Evolutionary conservation across 345 rosid genomes (phyloP).

Genomic region (Lepidium aucheri): DNA sequence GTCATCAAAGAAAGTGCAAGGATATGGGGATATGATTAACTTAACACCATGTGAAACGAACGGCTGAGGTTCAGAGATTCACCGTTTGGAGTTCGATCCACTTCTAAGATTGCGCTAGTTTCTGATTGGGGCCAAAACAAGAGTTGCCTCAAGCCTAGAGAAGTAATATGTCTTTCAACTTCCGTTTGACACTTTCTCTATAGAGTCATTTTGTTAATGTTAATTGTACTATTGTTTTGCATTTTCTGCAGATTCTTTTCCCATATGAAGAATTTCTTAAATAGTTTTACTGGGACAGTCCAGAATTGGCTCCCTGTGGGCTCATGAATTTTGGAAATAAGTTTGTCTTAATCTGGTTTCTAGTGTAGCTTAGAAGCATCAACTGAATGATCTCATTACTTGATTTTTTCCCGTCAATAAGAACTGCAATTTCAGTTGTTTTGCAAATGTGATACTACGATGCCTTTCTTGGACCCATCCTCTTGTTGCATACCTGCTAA

Average conservation of each 20-base stretch:
- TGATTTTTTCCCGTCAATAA: not conserved
- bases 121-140: conserved; percentile 34
- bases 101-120: conserved; percentile 43
- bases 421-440: conserved; percentile 53
- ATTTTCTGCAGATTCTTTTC: conserved; percentile 61
- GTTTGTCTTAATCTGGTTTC: conserved; percentile 27
- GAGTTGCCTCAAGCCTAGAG: conserved; percentile 42
- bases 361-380: not conserved
- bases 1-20: conserved; percentile 59
- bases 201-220: not conserved
- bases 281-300: conserved; percentile 63
- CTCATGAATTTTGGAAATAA: conserved; percentile 98
- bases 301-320: conserved; percentile 73
- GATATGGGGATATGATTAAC: conserved; percentile 12
- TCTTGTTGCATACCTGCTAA: conserved; percentile 79
- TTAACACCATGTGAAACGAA: conserved; percentile 12
- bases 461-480: conserved; percentile 88
- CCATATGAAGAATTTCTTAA: conserved; percentile 77
- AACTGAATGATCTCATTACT: not conserved
- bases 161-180: conserved; percentile 31
- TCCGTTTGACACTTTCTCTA: not conserved
- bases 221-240: conserved; percentile 5
- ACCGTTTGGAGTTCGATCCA: conserved; percentile 16
- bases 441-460: conserved; percentile 88
- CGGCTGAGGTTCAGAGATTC: conserved; percentile 29